These are phyloP conservation scores for Trichoderma sp. DNA, from an alignment of 2,329 filamentous ascomycete species.

Conservation along the genomic window DNA sequence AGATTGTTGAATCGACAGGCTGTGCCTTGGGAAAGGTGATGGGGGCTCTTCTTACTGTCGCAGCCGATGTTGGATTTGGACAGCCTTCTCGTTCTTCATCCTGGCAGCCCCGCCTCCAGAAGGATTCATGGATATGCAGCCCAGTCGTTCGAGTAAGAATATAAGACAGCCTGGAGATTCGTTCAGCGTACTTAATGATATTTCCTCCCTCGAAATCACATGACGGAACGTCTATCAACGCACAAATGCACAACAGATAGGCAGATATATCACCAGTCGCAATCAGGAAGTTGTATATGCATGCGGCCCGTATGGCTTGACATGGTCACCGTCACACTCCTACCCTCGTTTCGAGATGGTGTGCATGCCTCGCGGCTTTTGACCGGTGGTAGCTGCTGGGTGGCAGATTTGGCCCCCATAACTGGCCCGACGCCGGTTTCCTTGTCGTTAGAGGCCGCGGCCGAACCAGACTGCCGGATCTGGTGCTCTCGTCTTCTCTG, in stretches of 20 bases:
- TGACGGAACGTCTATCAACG: neutral
- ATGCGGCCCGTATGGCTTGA: neutral
- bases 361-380: neutral
- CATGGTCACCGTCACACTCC: neutral
- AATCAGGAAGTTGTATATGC: neutral
- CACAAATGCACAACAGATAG: neutral
- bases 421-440: neutral
- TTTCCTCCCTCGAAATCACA: neutral
- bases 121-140: neutral
- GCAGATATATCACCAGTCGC: neutral
- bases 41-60: neutral
- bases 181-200: neutral
- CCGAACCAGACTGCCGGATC: slow-evolving; percentile 23
- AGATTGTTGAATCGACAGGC: neutral
- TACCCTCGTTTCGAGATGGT: neutral
- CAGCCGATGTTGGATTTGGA: neutral
- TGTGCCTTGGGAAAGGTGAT: neutral
- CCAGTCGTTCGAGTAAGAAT: neutral
- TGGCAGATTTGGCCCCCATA: slow-evolving; percentile 1
- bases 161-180: neutral
- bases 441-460: neutral
- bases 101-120: neutral
- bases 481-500: slow-evolving; percentile 15
- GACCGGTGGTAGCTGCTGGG: neutral
- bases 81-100: neutral